Base-by-base conservation (phyloP, 2,329 filamentous ascomycete species). In the Phyllachora maydis region DNA sequence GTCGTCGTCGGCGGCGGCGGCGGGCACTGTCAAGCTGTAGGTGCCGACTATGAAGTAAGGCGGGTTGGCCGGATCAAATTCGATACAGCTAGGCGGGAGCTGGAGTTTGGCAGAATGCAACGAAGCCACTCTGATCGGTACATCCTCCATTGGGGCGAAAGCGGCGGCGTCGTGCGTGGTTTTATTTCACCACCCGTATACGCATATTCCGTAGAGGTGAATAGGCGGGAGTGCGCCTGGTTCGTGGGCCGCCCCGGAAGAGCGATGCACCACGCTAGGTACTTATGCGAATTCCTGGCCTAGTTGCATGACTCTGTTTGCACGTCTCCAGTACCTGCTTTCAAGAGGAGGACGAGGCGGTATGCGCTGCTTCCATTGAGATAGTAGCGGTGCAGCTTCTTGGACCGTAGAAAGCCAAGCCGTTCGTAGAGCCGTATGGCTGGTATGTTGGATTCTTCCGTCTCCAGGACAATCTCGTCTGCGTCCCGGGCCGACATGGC, bases 331-430 rank as follows among this genome's bases (percentile, higher is more conserved):
- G n/a, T n/a, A n/a, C n/a, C n/a, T n/a, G n/a, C n/a, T 41, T 75
- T 83, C 24, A 93, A 51, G 32, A 83, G 73, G 18, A 98, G 48
- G 5, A 95, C 70, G 24, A 98, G 55, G 19, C 88, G 64, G 45
- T 88, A 98, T 2, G 88, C 88, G 26, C 82, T 91, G 43, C 81
- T 98, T 8, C 88, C 88, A 41, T 95, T 98, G 19, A 98, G 54
- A 38, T 98, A 98, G 43, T 98, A 98, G 20, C 88, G 63, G 47
- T 95, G 83, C 25, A 98, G 50, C 30, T 82, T 77, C 49, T 98
- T 98, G 29, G 79, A 91, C 24, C 85, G 62, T 12, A 95, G 48
- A 40, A 98, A 98, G 0, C 88, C 88, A 6, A 98, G 57, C 1
- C 82, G 62, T 46, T 98, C 85, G 47, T 98, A 98, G 7, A 98